phyloP scores from a whole-genome alignment of 306 rosid species.

The Pyrus bretschneideri region DNA sequence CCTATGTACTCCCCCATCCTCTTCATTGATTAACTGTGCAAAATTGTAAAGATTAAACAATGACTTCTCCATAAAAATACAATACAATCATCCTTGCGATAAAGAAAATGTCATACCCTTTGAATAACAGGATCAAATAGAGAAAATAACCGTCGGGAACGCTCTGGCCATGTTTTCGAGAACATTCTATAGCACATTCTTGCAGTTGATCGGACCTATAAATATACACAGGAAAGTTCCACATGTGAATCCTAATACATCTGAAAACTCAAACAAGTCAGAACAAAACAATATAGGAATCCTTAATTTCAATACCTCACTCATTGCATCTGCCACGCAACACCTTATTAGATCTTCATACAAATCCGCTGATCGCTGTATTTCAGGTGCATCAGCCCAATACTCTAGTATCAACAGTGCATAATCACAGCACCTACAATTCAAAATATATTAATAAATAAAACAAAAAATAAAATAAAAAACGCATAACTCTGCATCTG shows the following conservation, averaged over 20 bases:
- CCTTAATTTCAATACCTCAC: constrained; percentile 62
- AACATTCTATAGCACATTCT: constrained; percentile 97
- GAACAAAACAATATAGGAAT: constrained; percentile 9
- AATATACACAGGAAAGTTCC: neutral
- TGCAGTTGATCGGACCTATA: constrained; percentile 91
- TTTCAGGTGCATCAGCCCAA: constrained; percentile 98
- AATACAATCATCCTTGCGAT: constrained; percentile 21
- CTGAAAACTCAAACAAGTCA: constrained; percentile 3
- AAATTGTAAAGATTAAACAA: constrained; percentile 15
- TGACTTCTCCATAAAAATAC: constrained; percentile 1
- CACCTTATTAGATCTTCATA: constrained; percentile 88
- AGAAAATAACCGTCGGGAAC: constrained; percentile 73
- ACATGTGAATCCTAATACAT: constrained; percentile 9
- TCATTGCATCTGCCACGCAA: constrained; percentile 98
- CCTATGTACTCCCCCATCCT: constrained; percentile 93
- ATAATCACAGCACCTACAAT: constrained; percentile 91
- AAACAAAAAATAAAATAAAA: constrained; percentile 8
- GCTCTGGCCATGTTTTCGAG: constrained; percentile 98
- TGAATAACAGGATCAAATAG: constrained; percentile 92
- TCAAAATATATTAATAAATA: constrained; percentile 8
- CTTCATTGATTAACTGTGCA: constrained; percentile 89
- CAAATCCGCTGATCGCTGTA: constrained; percentile 78
- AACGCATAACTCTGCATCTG: neutral
- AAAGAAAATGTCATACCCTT: constrained; percentile 54
- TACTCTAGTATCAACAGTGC: constrained; percentile 85